These are phyloP conservation scores for Blastobotrys mokoenaii DNA, from an alignment of 805 yeast species.

Conservation along the genomic window DNA sequence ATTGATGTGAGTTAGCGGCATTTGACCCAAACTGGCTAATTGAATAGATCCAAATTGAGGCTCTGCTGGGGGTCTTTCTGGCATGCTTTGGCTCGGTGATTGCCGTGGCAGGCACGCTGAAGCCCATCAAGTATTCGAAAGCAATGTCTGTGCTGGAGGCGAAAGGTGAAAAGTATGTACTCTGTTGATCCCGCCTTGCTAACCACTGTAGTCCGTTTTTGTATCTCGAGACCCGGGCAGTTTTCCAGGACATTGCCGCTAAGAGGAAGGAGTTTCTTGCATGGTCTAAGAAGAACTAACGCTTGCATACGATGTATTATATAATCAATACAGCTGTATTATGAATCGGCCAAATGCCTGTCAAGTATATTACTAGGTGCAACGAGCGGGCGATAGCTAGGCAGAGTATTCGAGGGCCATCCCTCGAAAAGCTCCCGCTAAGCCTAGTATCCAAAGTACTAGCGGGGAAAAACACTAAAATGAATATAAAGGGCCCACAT, in stretches of 20 bases:
- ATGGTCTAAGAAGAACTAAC: slow-evolving; percentile 18
- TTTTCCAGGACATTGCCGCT: slow-evolving; percentile 40
- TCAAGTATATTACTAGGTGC: too few relatives aligned
- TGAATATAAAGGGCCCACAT: too few relatives aligned
- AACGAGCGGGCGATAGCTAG: too few relatives aligned
- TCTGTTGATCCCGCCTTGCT: neutral
- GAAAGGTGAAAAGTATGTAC: slow-evolving; percentile 33
- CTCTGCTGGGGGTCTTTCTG: slow-evolving; percentile 38
- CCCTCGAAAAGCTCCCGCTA: too few relatives aligned
- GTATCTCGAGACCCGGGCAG: slow-evolving; percentile 40
- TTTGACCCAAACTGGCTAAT: neutral
- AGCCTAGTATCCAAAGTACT: too few relatives aligned
- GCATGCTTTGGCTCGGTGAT: slow-evolving; percentile 31
- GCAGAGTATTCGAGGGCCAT: neutral
- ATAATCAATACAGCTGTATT: too few relatives aligned
- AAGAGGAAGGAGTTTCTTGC: slow-evolving; percentile 38
- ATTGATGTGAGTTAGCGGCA: slow-evolving; percentile 15
- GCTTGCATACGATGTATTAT: too few relatives aligned
- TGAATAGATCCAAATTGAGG: slow-evolving; percentile 41
- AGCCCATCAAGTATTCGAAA: slow-evolving; percentile 40
- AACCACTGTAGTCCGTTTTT: slow-evolving; percentile 32
- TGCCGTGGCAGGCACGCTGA: slow-evolving; percentile 30
- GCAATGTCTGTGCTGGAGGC: slow-evolving; percentile 42
- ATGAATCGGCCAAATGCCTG: too few relatives aligned
- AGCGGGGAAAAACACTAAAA: too few relatives aligned